These are phyloP conservation scores for Daucus carota DNA, from an alignment of 129 eudicot species.

Conservation along the genomic window DNA sequence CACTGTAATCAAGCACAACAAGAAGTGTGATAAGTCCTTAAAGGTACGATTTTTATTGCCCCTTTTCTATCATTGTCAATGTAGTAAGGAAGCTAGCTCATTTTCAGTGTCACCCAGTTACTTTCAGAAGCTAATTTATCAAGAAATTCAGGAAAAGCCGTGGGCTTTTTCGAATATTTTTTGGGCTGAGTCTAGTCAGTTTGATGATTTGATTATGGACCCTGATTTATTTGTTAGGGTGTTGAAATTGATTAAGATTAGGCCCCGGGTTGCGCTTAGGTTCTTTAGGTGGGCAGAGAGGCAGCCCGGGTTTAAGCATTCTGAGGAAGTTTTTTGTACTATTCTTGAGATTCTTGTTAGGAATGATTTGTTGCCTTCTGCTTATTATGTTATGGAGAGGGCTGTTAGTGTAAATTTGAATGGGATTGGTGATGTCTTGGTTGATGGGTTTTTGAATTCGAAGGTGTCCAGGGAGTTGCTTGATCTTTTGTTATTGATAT, in stretches of 20 bases:
- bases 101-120: slow-evolving; percentile 12
- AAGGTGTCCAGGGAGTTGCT: slow-evolving; percentile 30
- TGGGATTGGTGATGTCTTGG: slow-evolving; percentile 37
- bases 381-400: slow-evolving; percentile 40
- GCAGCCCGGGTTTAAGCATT: slow-evolving; percentile 35
- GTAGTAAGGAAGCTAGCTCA: background rate
- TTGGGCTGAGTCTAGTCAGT: slow-evolving; percentile 17
- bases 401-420: slow-evolving; percentile 31
- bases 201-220: slow-evolving; percentile 29
- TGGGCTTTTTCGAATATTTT: slow-evolving; percentile 21
- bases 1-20: slow-evolving; percentile 17
- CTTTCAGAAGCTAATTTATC: slow-evolving; percentile 28
- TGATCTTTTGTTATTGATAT: slow-evolving; percentile 43
- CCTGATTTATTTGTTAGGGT: slow-evolving; percentile 43
- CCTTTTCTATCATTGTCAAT: slow-evolving; percentile 16
- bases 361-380: slow-evolving; percentile 31
- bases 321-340: slow-evolving; percentile 31
- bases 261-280: slow-evolving; percentile 40
- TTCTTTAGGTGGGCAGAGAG: slow-evolving; percentile 50
- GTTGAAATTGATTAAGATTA: slow-evolving; percentile 32
- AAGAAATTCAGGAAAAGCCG: slow-evolving; percentile 28
- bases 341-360: slow-evolving; percentile 47
- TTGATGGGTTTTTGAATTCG: slow-evolving; percentile 29
- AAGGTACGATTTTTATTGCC: slow-evolving; percentile 39
- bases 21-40: background rate